Evolutionary conservation across 2,329 filamentous ascomycete genomes (phyloP), one percentile per base, ranked within the genome.

Genomic region (Botryotinia narcissicola): DNA sequence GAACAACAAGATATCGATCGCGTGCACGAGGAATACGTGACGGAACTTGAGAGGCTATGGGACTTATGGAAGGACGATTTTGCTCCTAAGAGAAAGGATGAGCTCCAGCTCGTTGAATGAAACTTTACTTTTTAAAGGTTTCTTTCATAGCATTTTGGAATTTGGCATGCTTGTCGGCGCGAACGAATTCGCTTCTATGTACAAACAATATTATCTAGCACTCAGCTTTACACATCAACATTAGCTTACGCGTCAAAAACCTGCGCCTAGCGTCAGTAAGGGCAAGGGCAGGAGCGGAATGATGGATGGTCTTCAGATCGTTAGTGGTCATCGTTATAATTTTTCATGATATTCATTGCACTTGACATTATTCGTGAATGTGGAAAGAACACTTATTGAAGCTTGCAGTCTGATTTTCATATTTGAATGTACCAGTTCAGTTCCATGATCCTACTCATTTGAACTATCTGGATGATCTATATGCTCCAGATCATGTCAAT

Each of bases 51-150:
- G 83, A 87, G 89, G 75, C 83, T 95, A 32, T 96, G 92, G 91
- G 88, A 93, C 70, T 85, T 88, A 51, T 93, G 93, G 86, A 95
- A 94, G 84, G 92, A 94, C 77, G 87, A 88, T 35, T 95, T 94
- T 84, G 88, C 91, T 0, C 84, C 84, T 63, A 84, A 89, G 40
- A 84, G 92, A 57, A 86, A 84, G 74, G 88, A 87, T 72, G 92
- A 95, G 80, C 80, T 94, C 82, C 85, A 90, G 80, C 90, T 94
- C 79, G 82, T 92, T 51, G 87, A 88, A 78, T 92, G 76, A 70
- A 37, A 25, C 16, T 59, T 57, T 70, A 12, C 29, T n/a, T 42
- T 71, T 22, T 66, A n/a, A 35, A 9, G 42, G n/a, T 10, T 18
- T 61, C 29, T 51, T 48, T 37, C 10, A 48, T 62, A 60, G 32